Base-by-base conservation (phyloP, 805 yeast genomes). In the Ogataea chonburiensis region DNA sequence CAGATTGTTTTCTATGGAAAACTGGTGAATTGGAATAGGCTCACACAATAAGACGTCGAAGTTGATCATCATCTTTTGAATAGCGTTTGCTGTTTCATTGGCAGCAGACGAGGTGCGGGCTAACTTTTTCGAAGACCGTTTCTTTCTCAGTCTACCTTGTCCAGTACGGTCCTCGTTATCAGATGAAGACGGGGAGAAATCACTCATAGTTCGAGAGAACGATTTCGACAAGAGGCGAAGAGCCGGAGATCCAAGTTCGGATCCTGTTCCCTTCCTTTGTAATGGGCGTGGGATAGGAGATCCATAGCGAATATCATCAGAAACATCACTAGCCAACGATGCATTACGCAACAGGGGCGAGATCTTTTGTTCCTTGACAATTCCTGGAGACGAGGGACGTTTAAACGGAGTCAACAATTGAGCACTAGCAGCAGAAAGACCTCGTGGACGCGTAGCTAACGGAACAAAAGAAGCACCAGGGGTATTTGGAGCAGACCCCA, bases 41-140 rank as follows among this genome's bases (percentile, higher is more conserved):
- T 87, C 96, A 60, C 96, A 88, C 10, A 87, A 66, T 29, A 91
- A 64, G 4, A 88, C 79, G 55, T 86, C 89, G 47, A 84, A 58
- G 21, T 48, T 46, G 23, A 55, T 45, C 19, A 46, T 45, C 45
- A 46, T 33, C 20, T 46, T 36, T 24, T 48, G 38, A 16, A 49
- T 34, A 1, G 45, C 47, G 22, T 37, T 44, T 4, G 49, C 34
- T 5, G 48, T 27, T n/a, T 40, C 48, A 16, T 44, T 43, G n/a
- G 46, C 46, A 2, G 58, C 53, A 6, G 58, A 56, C 9, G 57
- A 46, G 7, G 41, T 28, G 16, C 43, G 33, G 4, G 32, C 40
- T 22, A 62, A 37, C 17, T 66, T 55, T 34, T 73, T 61, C 7
- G 78, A 61, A 30, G 77, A 68, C 36, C 85, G 61, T 41, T 86